Base-by-base conservation (phyloP, 2,329 filamentous ascomycete species). In the Aspergillus arachidicola region DNA sequence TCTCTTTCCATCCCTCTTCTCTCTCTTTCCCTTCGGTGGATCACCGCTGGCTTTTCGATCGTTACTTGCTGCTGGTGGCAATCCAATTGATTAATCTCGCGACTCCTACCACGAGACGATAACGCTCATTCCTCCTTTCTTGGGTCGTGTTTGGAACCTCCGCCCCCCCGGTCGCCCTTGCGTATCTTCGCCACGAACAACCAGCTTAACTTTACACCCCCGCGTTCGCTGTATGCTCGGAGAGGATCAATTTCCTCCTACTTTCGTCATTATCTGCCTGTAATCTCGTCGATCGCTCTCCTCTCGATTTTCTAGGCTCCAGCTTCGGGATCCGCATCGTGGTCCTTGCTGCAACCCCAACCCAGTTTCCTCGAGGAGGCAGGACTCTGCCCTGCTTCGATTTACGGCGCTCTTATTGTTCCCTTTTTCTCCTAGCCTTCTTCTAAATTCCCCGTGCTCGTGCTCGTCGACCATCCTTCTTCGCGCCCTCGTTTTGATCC, bases 41-140 rank as follows among this genome's bases (percentile, higher is more conserved):
- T 56, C 55, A 65, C 57, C 51, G 41, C 61, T 65, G 61, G 61
- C 26, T 51, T 63, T 60, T 48, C 59, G 53, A 53, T 68, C 60
- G 60, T 67, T 68, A 65, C 71, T 72, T 74, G 69, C 71, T 72
- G 66, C 70, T 67, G 73, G 73, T 75, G 71, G 71, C 72, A 73
- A 73, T 69, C 66, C 30, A 50, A 30, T 61, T 48, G 54, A 58
- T 54, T 28, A 12, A 32, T 21, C 58, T 54, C 16, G 38, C 38
- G 23, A 50, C 23, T 51, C 26, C 28, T 12, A 19, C 19, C 57
- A 30, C 46, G 19, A 54, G 26, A 34, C 23, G 30, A 34, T 36
- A 56, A 45, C 62, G 45, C 59, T 63, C 66, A 68, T 65, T 72
- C 60, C 56, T 64, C 60, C 64, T 59, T 58, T 64, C 48, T 45